Base-by-base conservation (phyloP, 192 early-diverging fungal genomes). In the Lobosporangium transversale region DNA sequence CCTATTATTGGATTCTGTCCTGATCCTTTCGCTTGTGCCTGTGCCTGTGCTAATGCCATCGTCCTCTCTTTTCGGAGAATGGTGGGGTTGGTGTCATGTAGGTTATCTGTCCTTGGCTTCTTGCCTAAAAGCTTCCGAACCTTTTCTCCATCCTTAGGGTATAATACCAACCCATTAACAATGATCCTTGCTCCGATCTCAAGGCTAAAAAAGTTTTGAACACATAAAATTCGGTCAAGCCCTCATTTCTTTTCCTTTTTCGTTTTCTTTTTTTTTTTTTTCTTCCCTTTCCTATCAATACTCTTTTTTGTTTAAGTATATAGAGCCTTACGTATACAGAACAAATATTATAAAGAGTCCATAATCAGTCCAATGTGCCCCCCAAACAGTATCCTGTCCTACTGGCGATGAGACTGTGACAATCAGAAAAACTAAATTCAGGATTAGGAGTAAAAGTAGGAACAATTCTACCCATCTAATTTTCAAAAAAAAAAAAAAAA, bases 401-500 rank as follows among this genome's bases (percentile, higher is more conserved):
- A 32, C 43, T 10, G 68, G 64, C 8, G 43, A 66, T 54, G 83
- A 86, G 17, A 78, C 79, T 17, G 70, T 75, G n/a, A 66, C 30
- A 17, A 85, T 42, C 21, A 88, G 61, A 14, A 86, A 55, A 18
- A 58, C 42, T 21, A 83, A 62, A 57, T 88, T 82, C 18, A 80
- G 24, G 0, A 79, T 32, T 2, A 88, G 70, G 20, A 88, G 35
- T 21, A 80, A 15, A 62, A 88, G 71, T 21, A 86, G 70, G 10
- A 81, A 59, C 6, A 81, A 55, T 44, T 86, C 87, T 11, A 73
- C 65, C 83, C 83, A 85, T 56, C 86, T 88, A 57, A n/a, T n/a
- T n/a, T n/a, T n/a, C n/a, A n/a, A n/a, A n/a, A n/a, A n/a, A n/a
- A n/a, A n/a, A n/a, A n/a, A n/a, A n/a, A n/a, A n/a, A n/a, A n/a